A percentile compares a stretch with the other conserved stretches of the same genome.
Conservation (phyloP, 352 stramenopile genomes). For the Phytophthora colocasiae region DNA sequence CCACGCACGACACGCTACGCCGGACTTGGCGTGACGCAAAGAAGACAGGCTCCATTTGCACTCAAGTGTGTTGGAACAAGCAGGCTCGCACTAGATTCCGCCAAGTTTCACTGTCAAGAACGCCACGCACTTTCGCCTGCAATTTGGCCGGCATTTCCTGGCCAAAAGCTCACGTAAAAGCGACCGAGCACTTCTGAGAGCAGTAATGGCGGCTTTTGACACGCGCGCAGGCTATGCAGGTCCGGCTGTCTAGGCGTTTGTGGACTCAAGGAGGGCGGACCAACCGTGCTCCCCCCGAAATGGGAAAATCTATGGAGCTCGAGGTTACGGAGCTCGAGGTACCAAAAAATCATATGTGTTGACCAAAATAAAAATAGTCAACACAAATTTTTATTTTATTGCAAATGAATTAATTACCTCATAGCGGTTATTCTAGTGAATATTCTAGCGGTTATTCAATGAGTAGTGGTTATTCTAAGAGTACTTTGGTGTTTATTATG, state of each 20-base stretch:
- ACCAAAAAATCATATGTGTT: too few relatives aligned
- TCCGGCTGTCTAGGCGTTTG: constrained; percentile 28
- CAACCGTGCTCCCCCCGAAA: constrained; percentile 27
- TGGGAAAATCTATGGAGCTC: too few relatives aligned
- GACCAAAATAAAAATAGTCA: too few relatives aligned
- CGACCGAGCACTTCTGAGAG: constrained; percentile 9
- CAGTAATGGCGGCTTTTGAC: constrained; percentile 46
- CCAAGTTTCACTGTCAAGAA: neutral
- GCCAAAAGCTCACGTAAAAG: constrained; percentile 40
- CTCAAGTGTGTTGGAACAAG: constrained; percentile 24
- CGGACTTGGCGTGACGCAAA: constrained; percentile 28
- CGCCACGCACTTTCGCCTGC: constrained; percentile 2
- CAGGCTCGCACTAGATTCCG: constrained; percentile 9
- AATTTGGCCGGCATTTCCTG: constrained; percentile 17
- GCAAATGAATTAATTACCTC: too few relatives aligned
- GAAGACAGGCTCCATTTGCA: constrained; percentile 15
- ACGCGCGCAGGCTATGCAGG: constrained; percentile 23
- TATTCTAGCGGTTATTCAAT: too few relatives aligned
- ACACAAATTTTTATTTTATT: too few relatives aligned
- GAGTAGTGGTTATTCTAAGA: too few relatives aligned
- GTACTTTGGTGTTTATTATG: too few relatives aligned
- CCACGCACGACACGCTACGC: constrained; percentile 15
- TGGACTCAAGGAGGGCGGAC: constrained; percentile 23
- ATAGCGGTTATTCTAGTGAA: too few relatives aligned
- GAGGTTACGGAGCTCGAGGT: too few relatives aligned